Base-by-base conservation (phyloP, 805 yeast genomes). In the Soucietia sequanensis region DNA sequence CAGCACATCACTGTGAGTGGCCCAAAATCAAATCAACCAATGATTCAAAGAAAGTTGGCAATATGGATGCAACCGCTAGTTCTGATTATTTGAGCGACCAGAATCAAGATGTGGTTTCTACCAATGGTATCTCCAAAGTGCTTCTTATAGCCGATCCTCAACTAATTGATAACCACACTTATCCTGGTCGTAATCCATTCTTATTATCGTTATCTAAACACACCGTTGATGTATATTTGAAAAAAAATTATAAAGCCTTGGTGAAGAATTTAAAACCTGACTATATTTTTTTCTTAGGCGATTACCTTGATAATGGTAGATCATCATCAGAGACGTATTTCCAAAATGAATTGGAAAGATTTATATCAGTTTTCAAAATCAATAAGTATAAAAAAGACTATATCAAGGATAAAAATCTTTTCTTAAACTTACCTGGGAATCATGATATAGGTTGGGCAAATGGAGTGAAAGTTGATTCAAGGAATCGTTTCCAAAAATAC, bases 361-460 rank as follows among this genome's bases (percentile, higher is more conserved):
- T 68, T 44, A 50, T 56, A 21, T 35, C 41, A 6, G 59, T 68
- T 4, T 68, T 68, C 42, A 38, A 41, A 11, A 43, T 41, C 23
- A 31, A 38, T n/a, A 33, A 28, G 10, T 49, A 41, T 27, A 35
- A 42, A 9, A 41, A 37, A 23, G 39, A 35, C 16, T 53, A 53
- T 32, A 20, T 30, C 18, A 40, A 54, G 12, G 59, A 55, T 20
- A 37, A 43, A 21, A 60, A 53, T 38, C 52, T 53, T 49, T 60
- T 59, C 39, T 47, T 53, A 11, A 60, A 63, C 37, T 44, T 65
- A 1, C 95, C 96, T 0, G 99, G 99, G 2, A 93, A 93, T 52
- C 99, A 93, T 58, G 99, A 93, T 56, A 86, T 95, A 41, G 99
- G 99, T 0, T 88, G 83, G 60, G 96, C 91, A 7, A 79, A 84